Evolutionary conservation across 208 protist genomes (phyloP), one percentile per base, ranked within the genome.

Genomic region (Kentomonas sorsogonicus): DNA sequence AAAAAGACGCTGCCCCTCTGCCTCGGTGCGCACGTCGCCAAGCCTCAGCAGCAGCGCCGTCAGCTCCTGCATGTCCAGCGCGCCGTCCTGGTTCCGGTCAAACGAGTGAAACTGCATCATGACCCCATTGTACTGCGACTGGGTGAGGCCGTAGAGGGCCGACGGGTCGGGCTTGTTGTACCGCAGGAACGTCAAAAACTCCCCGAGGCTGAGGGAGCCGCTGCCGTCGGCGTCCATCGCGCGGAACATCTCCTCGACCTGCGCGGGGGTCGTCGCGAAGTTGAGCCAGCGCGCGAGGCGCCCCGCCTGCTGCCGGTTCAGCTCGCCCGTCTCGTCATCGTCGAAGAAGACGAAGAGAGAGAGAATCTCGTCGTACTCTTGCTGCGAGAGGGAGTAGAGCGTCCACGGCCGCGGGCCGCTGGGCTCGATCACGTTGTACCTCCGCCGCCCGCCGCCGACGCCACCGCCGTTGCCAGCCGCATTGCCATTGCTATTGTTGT

Each of bases 21-120:
- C 57, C 22, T 60, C 59, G 30, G 78, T 61, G 1, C 25, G 36
- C 15, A 87, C 77, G 16, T 89, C 81, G n/a, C 73, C 60, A 1
- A 82, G 18, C 31, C 68, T 53, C 47, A 81, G 16, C 33, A 77
- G 76, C 11, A 94, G 61, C 2, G 61, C 62, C 0, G 62, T 57
- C 55, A 94, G 90, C 43, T 91, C 83, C 20, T 86, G 53, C 44
- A 74, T 48, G 23, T 76, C 64, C 2, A 91, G 51, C 22, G 66
- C 57, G 10, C 87, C 87, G 56, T 90, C 77, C 33, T 87, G 72
- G 39, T 91, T 75, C 33, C 22, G 61, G 62, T 91, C 81, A 70
- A 87, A 90, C 20, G 55, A 62, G 60, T 75, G 83, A 53, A 91
- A 91, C 58, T 94, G 83, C 74, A 94, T 88, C 83, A 94, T 87